phyloP scores from a whole-genome alignment of 768 basidiomycete genomes.

The Boletus speciosus region DNA sequence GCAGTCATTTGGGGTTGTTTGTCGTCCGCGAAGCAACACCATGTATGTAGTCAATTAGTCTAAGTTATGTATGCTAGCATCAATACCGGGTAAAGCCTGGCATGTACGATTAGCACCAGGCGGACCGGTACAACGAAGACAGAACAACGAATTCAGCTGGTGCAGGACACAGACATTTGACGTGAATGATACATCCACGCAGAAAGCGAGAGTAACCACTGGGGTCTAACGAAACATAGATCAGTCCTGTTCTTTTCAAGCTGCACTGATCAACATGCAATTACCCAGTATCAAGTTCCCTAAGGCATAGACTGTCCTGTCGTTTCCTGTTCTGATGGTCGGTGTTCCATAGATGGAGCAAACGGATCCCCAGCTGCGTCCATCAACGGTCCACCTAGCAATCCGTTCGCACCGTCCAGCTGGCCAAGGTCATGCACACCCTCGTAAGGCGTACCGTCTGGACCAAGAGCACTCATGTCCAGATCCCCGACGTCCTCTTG shows the following conservation, averaged over 20 bases:
- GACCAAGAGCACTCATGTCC: slow-evolving; percentile 62
- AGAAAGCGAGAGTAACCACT: not conserved
- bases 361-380: slow-evolving; percentile 63
- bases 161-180: not conserved
- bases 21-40: slow-evolving; percentile 6
- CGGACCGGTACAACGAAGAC: not conserved
- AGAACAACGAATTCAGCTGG: not conserved
- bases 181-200: not conserved
- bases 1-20: slow-evolving; percentile 22
- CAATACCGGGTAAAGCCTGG: not conserved
- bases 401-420: slow-evolving; percentile 46
- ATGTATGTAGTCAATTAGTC: slow-evolving; percentile 1
- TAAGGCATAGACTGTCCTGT: slow-evolving; percentile 9
- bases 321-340: slow-evolving; percentile 10
- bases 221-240: not conserved
- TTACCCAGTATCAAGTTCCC: slow-evolving; percentile 6
- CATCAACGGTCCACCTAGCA: slow-evolving; percentile 62
- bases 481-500: slow-evolving; percentile 44
- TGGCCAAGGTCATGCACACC: slow-evolving; percentile 52
- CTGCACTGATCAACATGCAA: not conserved
- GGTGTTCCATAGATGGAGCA: slow-evolving; percentile 27
- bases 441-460: slow-evolving; percentile 61
- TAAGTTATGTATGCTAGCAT: not conserved
- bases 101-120: not conserved
- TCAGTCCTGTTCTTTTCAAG: slow-evolving; percentile 2